Conservation (phyloP, 2,329 filamentous ascomycete genomes). For the Colletotrichum coccodes region DNA sequence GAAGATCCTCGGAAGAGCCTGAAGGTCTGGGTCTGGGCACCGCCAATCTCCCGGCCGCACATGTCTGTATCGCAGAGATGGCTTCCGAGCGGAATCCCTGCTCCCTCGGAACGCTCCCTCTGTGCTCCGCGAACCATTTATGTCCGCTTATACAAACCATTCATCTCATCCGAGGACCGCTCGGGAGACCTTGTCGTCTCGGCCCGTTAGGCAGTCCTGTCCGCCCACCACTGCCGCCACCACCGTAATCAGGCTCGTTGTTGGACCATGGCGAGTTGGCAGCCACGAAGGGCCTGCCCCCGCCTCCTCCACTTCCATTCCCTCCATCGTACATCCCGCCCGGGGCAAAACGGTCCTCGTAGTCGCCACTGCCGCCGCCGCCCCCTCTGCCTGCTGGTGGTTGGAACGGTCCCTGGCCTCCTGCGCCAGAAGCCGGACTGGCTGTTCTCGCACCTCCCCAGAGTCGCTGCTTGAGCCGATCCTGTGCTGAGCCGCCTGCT, state of each 20-base stretch:
- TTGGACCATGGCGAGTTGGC: slow-evolving; percentile 60
- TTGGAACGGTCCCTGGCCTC: slow-evolving; percentile 56
- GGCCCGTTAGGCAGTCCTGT: slow-evolving; percentile 60
- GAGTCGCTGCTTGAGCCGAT: slow-evolving; percentile 82
- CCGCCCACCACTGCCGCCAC: slow-evolving; percentile 48
- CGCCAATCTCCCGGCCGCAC: neutral
- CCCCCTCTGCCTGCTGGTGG: slow-evolving; percentile 50
- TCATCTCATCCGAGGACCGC: slow-evolving; percentile 54
- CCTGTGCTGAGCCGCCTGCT: slow-evolving; percentile 73
- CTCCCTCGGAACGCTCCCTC: neutral
- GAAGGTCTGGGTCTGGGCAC: neutral
- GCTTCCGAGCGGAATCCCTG: neutral
- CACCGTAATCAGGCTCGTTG: slow-evolving; percentile 50
- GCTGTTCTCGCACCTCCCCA: slow-evolving; percentile 71
- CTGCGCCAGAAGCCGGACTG: slow-evolving; percentile 57
- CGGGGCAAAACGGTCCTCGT: slow-evolving; percentile 58
- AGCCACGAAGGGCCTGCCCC: slow-evolving; percentile 53
- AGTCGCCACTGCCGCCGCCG: slow-evolving; percentile 43
- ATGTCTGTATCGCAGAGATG: neutral
- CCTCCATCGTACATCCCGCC: slow-evolving; percentile 54
- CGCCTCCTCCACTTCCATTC: slow-evolving; percentile 41
- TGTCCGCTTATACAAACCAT: neutral
- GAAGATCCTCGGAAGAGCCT: neutral
- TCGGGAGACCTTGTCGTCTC: slow-evolving; percentile 42
- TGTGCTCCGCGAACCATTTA: neutral